phyloP scores from a whole-genome alignment of 805 yeast species.

The Lipomyces chichibuensis region DNA sequence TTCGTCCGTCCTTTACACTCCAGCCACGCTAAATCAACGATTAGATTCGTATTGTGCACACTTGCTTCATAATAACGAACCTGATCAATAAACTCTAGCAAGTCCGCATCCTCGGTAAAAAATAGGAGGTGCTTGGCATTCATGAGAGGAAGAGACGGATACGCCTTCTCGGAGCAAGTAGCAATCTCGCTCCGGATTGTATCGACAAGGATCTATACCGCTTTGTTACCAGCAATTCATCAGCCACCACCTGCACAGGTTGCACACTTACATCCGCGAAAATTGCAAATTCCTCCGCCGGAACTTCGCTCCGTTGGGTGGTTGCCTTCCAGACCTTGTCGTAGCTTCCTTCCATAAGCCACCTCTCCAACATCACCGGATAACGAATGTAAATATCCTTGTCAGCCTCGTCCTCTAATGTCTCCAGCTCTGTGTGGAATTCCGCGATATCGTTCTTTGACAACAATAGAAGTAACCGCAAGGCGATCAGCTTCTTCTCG shows the following conservation, averaged over 20 bases:
- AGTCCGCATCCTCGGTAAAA: conserved; percentile 59
- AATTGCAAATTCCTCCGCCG: conserved; percentile 72
- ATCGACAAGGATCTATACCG: conserved; percentile 45
- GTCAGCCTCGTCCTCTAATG: conserved; percentile 62
- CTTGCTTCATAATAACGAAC: neutral
- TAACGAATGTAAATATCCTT: conserved; percentile 72
- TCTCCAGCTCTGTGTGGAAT: conserved; percentile 89
- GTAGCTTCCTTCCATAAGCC: conserved; percentile 96
- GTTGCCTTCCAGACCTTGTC: conserved; percentile 84
- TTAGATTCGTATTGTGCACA: neutral
- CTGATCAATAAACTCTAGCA: conserved; percentile 57
- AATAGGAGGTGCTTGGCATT: conserved; percentile 83
- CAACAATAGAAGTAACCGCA: conserved; percentile 73
- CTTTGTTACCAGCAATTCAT: neutral
- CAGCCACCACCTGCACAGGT: neutral
- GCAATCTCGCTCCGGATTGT: conserved; percentile 89
- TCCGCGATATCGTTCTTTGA: conserved; percentile 82
- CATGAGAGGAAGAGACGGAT: conserved; percentile 71
- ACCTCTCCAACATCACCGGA: conserved; percentile 86
- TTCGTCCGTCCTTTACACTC: conserved; percentile 54
- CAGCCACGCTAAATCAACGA: conserved; percentile 53
- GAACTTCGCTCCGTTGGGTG: conserved; percentile 54
- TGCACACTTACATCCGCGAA: conserved; percentile 57
- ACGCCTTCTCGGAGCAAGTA: conserved; percentile 77
- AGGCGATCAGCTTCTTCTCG: conserved; percentile 71